Evolutionary conservation across 495 filamentous ascomycete species (phyloP).

Genomic region (Aspergillus homomorphus): DNA sequence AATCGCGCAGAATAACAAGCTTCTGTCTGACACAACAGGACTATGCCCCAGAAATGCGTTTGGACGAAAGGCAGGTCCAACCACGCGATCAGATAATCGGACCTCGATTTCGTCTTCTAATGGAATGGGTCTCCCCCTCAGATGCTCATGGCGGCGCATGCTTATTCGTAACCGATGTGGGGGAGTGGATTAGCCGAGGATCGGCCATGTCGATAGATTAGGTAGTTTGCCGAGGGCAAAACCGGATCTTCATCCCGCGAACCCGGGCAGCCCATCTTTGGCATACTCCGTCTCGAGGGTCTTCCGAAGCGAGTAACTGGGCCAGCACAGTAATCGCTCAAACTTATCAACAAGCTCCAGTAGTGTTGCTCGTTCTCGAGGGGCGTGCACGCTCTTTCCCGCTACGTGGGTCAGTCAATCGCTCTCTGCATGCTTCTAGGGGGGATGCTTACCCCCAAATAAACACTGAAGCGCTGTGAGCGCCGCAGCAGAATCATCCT

Average conservation of each 20-base stretch:
- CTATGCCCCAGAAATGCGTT: too few species aligned
- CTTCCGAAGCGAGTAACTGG: constrained; percentile 20
- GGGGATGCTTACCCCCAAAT: constrained; percentile 27
- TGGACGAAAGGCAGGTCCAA: not conserved
- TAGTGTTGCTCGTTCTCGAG: constrained; percentile 24
- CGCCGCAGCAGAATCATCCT: constrained; percentile 20
- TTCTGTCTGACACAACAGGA: too few species aligned
- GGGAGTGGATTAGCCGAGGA: not conserved
- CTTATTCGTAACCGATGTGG: not conserved
- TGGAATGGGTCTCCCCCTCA: not conserved
- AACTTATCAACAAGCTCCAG: constrained; percentile 23
- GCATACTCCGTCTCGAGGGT: constrained; percentile 29
- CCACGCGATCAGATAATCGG: not conserved
- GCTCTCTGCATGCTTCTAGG: not conserved
- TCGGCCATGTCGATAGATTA: not conserved
- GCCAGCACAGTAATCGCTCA: constrained; percentile 25
- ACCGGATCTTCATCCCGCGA: constrained; percentile 11
- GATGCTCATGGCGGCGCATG: not conserved
- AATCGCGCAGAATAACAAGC: too few species aligned
- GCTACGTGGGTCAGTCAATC: constrained; percentile 15
- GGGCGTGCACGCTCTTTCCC: constrained; percentile 28
- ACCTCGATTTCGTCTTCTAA: not conserved
- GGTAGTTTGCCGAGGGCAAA: not conserved
- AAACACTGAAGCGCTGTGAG: constrained; percentile 25
- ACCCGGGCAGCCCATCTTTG: constrained; percentile 21